These are phyloP conservation scores for Crepidotus variabilis DNA, from an alignment of 768 basidiomycete genomes.

Conservation along the genomic window DNA sequence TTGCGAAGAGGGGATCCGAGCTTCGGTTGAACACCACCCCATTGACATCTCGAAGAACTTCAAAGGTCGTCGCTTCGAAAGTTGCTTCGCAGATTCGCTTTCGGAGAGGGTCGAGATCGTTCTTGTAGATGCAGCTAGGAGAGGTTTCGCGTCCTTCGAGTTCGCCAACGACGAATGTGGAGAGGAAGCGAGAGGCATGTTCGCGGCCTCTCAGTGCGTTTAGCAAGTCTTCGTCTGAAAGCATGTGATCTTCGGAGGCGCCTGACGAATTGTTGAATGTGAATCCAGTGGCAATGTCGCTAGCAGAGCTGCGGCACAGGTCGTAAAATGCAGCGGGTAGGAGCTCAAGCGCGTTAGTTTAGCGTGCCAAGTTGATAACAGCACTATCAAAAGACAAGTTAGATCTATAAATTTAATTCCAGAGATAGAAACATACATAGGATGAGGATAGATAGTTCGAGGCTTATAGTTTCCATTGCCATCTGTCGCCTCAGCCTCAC, in stretches of 20 bases:
- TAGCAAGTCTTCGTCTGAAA: constrained; percentile 53
- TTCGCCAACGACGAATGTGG: constrained; percentile 72
- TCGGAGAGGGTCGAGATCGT: constrained; percentile 35
- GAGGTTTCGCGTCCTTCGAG: constrained; percentile 62
- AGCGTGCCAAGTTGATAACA: constrained; percentile 64
- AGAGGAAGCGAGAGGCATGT: constrained; percentile 68
- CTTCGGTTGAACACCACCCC: constrained; percentile 62
- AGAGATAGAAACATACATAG: constrained; percentile 47
- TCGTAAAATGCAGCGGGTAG: constrained; percentile 80
- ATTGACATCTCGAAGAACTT: constrained; percentile 71
- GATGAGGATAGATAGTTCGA: constrained; percentile 56
- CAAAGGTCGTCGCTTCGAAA: constrained; percentile 72
- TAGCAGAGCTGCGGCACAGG: constrained; percentile 64
- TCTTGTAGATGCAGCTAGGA: constrained; percentile 42
- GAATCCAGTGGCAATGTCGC: constrained; percentile 53
- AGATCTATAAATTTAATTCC: constrained; percentile 4
- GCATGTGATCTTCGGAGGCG: constrained; percentile 33
- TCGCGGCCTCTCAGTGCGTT: constrained; percentile 66
- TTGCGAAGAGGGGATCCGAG: constrained; percentile 69
- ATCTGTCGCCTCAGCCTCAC: constrained; percentile 57
- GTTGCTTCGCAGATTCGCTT: constrained; percentile 63
- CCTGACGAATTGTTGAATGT: constrained; percentile 19
- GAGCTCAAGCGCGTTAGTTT: constrained; percentile 50
- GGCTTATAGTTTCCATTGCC: constrained; percentile 51
- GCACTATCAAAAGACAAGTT: constrained; percentile 32